Evolutionary conservation across 108 stramenopile genomes (phyloP), one percentile per base, ranked within the genome.

Genomic region (Discostella pseudostelligera): DNA sequence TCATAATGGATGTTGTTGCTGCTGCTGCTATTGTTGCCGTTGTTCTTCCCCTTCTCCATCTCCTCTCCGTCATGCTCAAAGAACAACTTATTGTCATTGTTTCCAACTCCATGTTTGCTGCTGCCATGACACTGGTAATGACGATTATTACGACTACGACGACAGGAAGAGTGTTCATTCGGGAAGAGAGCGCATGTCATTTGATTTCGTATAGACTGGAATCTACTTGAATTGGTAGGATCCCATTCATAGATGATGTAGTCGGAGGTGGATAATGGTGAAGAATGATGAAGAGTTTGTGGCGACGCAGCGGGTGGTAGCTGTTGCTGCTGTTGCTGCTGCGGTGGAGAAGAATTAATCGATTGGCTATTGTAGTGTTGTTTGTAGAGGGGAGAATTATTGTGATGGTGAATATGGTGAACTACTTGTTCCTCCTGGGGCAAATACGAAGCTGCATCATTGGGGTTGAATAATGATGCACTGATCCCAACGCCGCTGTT

Each of bases 171-270:
- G 47, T 48, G 20, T 48, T 20, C 3, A 7, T 24, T 54, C 29
- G 25, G 20, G 19, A 42, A 65, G 5, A 65, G 21, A 29, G 39
- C 37, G 26, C 22, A 43, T 35, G 40, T 12, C 19, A 65, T 40
- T 40, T 54, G 37, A 3, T 37, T 42, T n/a, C 65, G 65, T 12
- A 50, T 46, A 6, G 62, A 36, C 14, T 50, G 49, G 37, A 63
- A 63, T 48, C 47, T 29, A 39, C 13, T 19, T 26, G 50, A 32
- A 48, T 63, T 63, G 17, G 48, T 19, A 50, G 62, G 47, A 50
- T 63, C 62, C 62, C 62, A 63, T 45, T 59, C 43, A 39, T 59
- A 56, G 35, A 32, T 37, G 35, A 32, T 37, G 32, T 56, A 56
- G n/a, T 56, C 16, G 37, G 32, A 32, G 4, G 17, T 56, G 55